Evolutionary conservation across 352 stramenopile species (phyloP).

Genomic region (Phytophthora brassicae): DNA sequence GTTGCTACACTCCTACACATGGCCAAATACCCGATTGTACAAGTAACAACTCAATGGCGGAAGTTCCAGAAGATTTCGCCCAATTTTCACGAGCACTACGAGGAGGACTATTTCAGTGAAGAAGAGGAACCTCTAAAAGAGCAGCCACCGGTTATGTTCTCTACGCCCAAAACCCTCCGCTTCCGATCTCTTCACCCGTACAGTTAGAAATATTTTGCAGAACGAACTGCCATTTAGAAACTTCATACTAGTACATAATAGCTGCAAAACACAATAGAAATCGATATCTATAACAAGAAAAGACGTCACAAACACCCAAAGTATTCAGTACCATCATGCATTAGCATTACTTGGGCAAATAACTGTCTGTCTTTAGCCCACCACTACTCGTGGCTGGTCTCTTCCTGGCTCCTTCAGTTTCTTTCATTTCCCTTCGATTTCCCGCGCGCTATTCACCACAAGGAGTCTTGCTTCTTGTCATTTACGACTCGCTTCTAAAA

Average conservation of each 20-base stretch:
- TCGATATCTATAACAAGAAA: too few species aligned
- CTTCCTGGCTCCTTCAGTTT: conserved; percentile 10
- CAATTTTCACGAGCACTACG: conserved; percentile 12
- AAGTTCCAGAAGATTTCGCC: conserved; percentile 6
- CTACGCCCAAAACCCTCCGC: conserved; percentile 27
- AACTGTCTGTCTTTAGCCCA: conserved; percentile 3
- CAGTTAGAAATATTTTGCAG: conserved; percentile 37
- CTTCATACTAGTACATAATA: too few species aligned
- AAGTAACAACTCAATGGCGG: conserved; percentile 21
- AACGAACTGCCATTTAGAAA: conserved; percentile 1
- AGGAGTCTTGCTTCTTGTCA: conserved; percentile 9
- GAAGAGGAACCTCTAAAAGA: conserved; percentile 30
- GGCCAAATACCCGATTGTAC: conserved; percentile 43
- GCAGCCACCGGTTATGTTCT: conserved; percentile 19
- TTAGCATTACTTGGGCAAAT: conserved; percentile 31
- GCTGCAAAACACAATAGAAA: too few species aligned
- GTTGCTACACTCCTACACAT: conserved; percentile 58
- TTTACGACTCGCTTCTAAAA: conserved; percentile 81
- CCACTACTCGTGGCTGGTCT: neutral
- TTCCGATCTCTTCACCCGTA: conserved; percentile 19
- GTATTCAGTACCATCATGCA: conserved; percentile 38
- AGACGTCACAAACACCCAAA: conserved; percentile 11
- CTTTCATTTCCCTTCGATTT: conserved; percentile 10
- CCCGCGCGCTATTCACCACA: conserved; percentile 7
- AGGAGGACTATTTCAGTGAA: conserved; percentile 14